Evolutionary conservation across 2,329 filamentous ascomycete genomes (phyloP).

Genomic region (Helotiales sp.): DNA sequence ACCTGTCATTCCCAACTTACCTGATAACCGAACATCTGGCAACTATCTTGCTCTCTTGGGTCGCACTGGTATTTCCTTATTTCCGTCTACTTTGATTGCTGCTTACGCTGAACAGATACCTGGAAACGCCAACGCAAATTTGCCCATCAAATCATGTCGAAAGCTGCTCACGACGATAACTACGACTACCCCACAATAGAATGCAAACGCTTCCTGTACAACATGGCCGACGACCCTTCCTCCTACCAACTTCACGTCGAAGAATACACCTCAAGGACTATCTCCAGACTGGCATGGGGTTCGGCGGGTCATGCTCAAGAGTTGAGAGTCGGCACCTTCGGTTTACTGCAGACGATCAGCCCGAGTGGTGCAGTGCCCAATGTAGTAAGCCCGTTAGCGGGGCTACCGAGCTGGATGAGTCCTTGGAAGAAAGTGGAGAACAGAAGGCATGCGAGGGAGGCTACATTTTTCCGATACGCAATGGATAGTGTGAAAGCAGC

Average conservation of each 20-base stretch:
- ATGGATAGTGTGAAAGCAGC: constrained; percentile 39
- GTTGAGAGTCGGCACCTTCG: constrained; percentile 46
- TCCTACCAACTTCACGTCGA: constrained; percentile 48
- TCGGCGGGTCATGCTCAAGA: constrained; percentile 41
- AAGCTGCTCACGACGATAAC: constrained; percentile 38
- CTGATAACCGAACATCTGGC: constrained; percentile 48
- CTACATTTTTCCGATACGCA: constrained; percentile 39
- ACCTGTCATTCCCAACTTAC: constrained; percentile 47
- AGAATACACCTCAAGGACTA: constrained; percentile 48
- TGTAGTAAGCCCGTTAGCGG: constrained; percentile 45
- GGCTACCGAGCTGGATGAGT: constrained; percentile 41
- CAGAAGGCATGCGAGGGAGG: constrained; percentile 42
- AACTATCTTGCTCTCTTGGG: constrained; percentile 48
- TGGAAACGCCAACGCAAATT: constrained; percentile 51
- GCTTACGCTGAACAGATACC: constrained; percentile 37
- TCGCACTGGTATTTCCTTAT: constrained; percentile 37
- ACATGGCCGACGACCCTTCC: constrained; percentile 40
- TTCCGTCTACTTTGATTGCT: not conserved
- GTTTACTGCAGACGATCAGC: constrained; percentile 46
- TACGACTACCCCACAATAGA: constrained; percentile 46
- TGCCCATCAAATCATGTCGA: constrained; percentile 44
- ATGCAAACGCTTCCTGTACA: constrained; percentile 40
- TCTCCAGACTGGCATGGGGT: constrained; percentile 48
- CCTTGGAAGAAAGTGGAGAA: constrained; percentile 48
- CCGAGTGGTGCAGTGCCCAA: constrained; percentile 47